Evolutionary conservation across 495 filamentous ascomycete genomes (phyloP).

Genomic region (Friedmanniomyces endolithicus): DNA sequence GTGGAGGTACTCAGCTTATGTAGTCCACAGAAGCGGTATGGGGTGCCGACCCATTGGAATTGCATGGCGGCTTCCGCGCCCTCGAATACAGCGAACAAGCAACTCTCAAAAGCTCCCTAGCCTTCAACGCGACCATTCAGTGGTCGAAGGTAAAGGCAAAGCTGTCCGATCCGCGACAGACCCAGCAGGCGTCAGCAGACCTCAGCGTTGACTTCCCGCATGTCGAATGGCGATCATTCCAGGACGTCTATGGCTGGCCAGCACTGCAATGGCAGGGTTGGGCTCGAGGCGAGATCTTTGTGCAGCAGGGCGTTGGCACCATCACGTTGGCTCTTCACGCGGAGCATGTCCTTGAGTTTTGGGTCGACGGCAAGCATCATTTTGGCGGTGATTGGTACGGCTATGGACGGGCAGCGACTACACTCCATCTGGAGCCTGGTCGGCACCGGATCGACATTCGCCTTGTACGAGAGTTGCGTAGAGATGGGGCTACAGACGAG

Average conservation of each 20-base stretch:
- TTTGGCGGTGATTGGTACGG: constrained; percentile 49
- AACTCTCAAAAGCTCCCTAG: constrained; percentile 39
- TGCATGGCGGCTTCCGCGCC: constrained; percentile 39
- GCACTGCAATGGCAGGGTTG: constrained; percentile 49
- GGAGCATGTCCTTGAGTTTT: constrained; percentile 39
- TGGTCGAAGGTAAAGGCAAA: constrained; percentile 33
- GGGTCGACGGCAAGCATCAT: constrained; percentile 37
- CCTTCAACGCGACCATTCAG: constrained; percentile 35
- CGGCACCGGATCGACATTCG: constrained; percentile 41
- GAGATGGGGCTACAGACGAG: constrained; percentile 37
- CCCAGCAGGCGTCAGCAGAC: constrained; percentile 5
- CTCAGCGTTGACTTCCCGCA: constrained; percentile 37
- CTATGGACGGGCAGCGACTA: constrained; percentile 38
- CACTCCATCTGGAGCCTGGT: constrained; percentile 39
- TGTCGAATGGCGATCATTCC: constrained; percentile 40
- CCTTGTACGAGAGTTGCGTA: constrained; percentile 42
- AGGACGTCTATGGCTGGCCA: constrained; percentile 48
- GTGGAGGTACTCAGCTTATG: background rate
- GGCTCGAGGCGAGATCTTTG: constrained; percentile 39
- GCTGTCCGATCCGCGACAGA: background rate
- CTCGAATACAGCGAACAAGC: constrained; percentile 31
- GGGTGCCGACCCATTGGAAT: constrained; percentile 48
- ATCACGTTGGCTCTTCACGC: constrained; percentile 34
- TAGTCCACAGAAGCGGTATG: constrained; percentile 40
- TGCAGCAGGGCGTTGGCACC: constrained; percentile 21